Evolutionary conservation across 106 monocot species (phyloP).

Genomic region (Phalaenopsis aphrodite): DNA sequence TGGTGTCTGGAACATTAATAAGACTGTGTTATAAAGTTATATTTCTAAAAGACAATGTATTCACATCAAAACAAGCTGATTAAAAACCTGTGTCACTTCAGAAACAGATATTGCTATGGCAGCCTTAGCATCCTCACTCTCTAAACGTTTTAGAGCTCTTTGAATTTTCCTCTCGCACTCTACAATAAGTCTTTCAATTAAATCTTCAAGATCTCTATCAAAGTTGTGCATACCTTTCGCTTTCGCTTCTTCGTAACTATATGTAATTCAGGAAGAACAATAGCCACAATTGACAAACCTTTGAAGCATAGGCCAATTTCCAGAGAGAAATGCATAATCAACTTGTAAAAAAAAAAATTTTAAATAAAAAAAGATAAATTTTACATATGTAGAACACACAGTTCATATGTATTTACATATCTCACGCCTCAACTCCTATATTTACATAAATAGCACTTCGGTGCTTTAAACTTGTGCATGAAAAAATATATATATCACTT

Average conservation of each 20-base stretch:
- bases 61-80: constrained; percentile 1
- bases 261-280: constrained; percentile 15
- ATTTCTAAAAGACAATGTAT: neutral
- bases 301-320: neutral
- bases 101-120: constrained; percentile 93
- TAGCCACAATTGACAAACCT: neutral
- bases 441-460: no score
- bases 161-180: constrained; percentile 94
- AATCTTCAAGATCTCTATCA: constrained; percentile 80
- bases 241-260: constrained; percentile 78
- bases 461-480: no score
- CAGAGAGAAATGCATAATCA: neutral
- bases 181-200: constrained; percentile 80
- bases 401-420: no score
- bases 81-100: constrained; percentile 72
- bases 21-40: neutral
- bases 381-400: no score
- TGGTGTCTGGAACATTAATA: constrained; percentile 34
- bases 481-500: no score
- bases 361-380: neutral
- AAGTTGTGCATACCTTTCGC: constrained; percentile 55
- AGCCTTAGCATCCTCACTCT: constrained; percentile 89
- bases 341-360: neutral
- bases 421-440: no score
- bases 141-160: constrained; percentile 78